Percentiles rank a stretch among this genome's conserved stretches.
Evolutionary conservation across 1,284 basidiomycete species (phyloP).

Genomic region (Coniophora puteana): DNA sequence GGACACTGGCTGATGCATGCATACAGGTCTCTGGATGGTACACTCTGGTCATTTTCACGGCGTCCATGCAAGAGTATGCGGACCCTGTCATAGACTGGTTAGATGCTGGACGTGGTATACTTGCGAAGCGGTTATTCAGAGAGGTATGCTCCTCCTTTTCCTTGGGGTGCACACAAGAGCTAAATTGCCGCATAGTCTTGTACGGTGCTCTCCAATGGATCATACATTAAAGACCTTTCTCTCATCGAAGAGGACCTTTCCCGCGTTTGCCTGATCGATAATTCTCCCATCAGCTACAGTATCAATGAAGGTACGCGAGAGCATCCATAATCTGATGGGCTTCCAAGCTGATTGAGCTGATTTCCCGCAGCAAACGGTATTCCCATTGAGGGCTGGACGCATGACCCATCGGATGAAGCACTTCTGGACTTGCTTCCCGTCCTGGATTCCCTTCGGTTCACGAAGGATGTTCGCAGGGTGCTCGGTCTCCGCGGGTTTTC

Average conservation of each 20-base stretch:
- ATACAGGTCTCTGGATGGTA: conserved; percentile 99
- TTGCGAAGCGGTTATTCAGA: conserved; percentile 86
- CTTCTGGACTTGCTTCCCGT: conserved; percentile 93
- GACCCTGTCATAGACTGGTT: conserved; percentile 99
- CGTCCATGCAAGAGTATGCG: conserved; percentile 98
- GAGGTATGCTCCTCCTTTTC: conserved; percentile 56
- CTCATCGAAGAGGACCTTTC: conserved; percentile 88
- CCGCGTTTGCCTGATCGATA: conserved; percentile 92
- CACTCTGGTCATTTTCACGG: conserved; percentile 97
- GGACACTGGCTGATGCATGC: conserved; percentile 12
- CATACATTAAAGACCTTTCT: conserved; percentile 92
- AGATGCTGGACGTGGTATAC: conserved; percentile 90
- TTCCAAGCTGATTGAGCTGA: conserved; percentile 9
- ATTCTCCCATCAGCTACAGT: conserved; percentile 91
- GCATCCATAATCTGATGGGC: not conserved
- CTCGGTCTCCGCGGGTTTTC: conserved; percentile 76
- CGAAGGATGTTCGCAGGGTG: conserved; percentile 90
- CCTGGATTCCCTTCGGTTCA: conserved; percentile 93
- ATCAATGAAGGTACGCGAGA: conserved; percentile 85
- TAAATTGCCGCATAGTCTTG: conserved; percentile 63
- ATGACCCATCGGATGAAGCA: conserved; percentile 96
- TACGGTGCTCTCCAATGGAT: conserved; percentile 86
- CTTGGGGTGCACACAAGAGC: conserved; percentile 3
- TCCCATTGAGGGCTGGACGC: conserved; percentile 98
- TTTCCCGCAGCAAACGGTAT: conserved; percentile 83